These are phyloP conservation scores for Geum urbanum DNA, from an alignment of 306 rosid species.

Conservation along the genomic window DNA sequence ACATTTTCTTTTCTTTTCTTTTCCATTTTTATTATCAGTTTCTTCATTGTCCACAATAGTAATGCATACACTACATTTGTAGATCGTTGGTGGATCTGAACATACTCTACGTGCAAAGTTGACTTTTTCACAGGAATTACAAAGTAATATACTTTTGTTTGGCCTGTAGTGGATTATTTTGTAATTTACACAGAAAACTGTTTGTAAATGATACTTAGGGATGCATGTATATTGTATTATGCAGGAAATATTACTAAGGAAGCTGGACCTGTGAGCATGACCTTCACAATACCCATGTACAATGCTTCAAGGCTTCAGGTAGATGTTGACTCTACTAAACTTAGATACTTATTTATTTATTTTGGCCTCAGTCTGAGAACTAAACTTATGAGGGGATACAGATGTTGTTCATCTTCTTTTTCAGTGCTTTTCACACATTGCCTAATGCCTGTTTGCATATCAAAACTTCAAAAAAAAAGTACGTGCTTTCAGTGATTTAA, in stretches of 20 bases:
- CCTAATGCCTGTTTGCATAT: background rate
- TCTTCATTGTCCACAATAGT: slow-evolving; percentile 19
- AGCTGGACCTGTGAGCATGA: slow-evolving; percentile 96
- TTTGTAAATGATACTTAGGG: background rate
- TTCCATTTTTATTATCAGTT: slow-evolving; percentile 5
- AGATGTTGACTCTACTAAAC: background rate
- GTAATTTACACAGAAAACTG: background rate
- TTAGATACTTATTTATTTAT: slow-evolving; percentile 1
- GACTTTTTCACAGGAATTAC: slow-evolving; percentile 78
- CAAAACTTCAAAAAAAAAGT: background rate
- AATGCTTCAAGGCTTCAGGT: slow-evolving; percentile 85
- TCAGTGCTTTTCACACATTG: background rate
- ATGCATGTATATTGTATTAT: slow-evolving; percentile 13
- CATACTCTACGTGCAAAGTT: slow-evolving; percentile 80
- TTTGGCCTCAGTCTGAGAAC: slow-evolving; percentile 1
- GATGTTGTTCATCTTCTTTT: background rate
- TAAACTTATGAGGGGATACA: background rate
- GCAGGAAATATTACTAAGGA: slow-evolving; percentile 88
- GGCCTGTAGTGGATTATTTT: slow-evolving; percentile 10
- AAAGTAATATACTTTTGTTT: slow-evolving; percentile 35
- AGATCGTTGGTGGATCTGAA: slow-evolving; percentile 96
- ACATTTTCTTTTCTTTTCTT: background rate
- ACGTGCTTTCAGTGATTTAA: slow-evolving; percentile 10
- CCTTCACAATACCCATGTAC: slow-evolving; percentile 87
- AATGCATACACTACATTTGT: slow-evolving; percentile 26